Percentiles rank a stretch among this genome's conserved stretches.
Conservation (phyloP, 1,139 yeast species). For the Blastobotrys apis region DNA sequence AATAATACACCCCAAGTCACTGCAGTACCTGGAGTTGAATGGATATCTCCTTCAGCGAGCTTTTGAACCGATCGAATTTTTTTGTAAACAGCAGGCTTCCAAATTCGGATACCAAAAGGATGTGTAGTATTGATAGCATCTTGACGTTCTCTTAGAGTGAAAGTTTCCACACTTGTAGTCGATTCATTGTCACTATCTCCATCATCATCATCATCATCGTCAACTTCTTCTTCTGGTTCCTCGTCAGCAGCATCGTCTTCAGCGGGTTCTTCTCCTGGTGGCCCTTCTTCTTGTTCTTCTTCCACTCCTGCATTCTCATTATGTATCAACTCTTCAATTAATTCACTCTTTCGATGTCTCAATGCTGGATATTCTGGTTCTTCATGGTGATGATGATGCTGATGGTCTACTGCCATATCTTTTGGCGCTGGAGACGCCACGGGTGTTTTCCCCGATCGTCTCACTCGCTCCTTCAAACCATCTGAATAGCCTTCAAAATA, state of each 20-base stretch:
- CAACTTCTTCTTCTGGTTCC: slow-evolving; percentile 16
- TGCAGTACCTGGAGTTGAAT: slow-evolving; percentile 57
- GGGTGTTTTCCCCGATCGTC: slow-evolving; percentile 16
- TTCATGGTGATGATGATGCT: not conserved
- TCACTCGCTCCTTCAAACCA: slow-evolving; percentile 47
- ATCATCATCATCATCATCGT: slow-evolving; percentile 17
- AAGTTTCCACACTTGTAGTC: slow-evolving; percentile 59
- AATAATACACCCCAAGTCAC: slow-evolving; percentile 61
- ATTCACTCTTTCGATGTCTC: slow-evolving; percentile 20
- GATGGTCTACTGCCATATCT: not conserved
- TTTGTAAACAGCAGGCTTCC: slow-evolving; percentile 97
- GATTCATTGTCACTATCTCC: slow-evolving; percentile 31
- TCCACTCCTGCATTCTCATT: slow-evolving; percentile 15
- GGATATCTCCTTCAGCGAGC: slow-evolving; percentile 91
- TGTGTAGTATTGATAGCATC: slow-evolving; percentile 95
- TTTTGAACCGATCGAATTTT: slow-evolving; percentile 87
- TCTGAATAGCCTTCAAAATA: slow-evolving; percentile 70
- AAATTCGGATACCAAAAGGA: slow-evolving; percentile 95
- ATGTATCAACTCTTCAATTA: slow-evolving; percentile 18
- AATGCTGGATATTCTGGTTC: slow-evolving; percentile 4
- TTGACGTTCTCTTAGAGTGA: slow-evolving; percentile 89
- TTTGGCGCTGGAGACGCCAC: slow-evolving; percentile 1
- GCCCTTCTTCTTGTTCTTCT: slow-evolving; percentile 6
- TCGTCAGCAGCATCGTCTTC: slow-evolving; percentile 15
- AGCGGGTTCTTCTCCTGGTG: too few relatives aligned